Conservation (phyloP, 2,329 filamentous ascomycete genomes). For the Hymenoscyphus fraxineus region DNA sequence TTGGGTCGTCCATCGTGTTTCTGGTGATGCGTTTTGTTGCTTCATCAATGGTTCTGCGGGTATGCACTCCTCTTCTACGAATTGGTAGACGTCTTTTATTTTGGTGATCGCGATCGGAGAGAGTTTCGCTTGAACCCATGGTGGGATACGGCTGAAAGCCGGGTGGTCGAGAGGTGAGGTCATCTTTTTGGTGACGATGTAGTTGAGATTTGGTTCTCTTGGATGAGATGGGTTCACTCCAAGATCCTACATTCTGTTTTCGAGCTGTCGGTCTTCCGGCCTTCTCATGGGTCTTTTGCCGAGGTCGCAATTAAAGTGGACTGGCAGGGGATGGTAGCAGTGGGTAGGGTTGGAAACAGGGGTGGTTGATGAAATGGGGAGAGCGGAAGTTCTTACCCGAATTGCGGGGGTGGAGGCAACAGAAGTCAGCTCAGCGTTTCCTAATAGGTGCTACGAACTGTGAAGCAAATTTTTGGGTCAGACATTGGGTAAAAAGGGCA, state of each 20-base stretch:
- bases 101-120: constrained; percentile 39
- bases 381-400: constrained; percentile 16
- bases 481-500: background rate
- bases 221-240: background rate
- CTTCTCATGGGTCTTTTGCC: constrained; percentile 5
- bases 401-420: background rate
- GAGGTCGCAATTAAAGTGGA: constrained; percentile 13
- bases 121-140: constrained; percentile 38
- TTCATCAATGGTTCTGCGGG: constrained; percentile 42
- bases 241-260: background rate
- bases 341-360: background rate
- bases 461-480: background rate
- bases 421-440: no score
- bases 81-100: constrained; percentile 42
- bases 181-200: background rate
- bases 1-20: constrained; percentile 39
- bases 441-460: background rate
- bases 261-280: constrained; percentile 3
- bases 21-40: constrained; percentile 35
- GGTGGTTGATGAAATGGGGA: constrained; percentile 5
- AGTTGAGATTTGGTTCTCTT: background rate
- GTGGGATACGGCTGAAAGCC: constrained; percentile 39
- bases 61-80: constrained; percentile 43
- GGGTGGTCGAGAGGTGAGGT: constrained; percentile 21
- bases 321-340: background rate